Evolutionary conservation across 208 protist species (phyloP), one percentile per base, ranked within the genome.

Genomic region (Strigomonas culicis): DNA sequence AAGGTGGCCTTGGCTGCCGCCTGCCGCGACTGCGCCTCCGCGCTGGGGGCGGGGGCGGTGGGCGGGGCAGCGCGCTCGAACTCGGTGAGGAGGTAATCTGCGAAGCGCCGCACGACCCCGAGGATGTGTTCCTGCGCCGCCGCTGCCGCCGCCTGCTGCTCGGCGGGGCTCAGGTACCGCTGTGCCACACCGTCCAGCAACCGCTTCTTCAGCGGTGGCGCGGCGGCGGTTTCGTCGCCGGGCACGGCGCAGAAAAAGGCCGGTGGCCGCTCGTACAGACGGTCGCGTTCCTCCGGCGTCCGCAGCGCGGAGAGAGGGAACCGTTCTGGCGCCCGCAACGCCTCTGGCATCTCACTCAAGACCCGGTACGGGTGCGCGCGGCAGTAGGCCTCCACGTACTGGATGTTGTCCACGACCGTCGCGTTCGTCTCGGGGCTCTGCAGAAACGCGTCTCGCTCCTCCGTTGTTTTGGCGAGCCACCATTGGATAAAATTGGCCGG

Each of bases 401-500:
- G 43, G 57, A 92, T 80, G 67, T 88, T 90, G 36, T 79, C 57
- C n/a, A 70, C 60, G 39, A 77, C 79, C 4, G 53, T 73, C 3
- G 64, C 59, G 1, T 84, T 80, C 7, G 74, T 82, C 31, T 72
- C 74, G 8, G 71, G 70, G 64, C 70, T 72, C 17, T 71, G 51
- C n/a, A 87, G 46, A 66, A 92, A 86, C 19, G 59, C 75, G 43
- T 70, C 61, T 8, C 88, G 77, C 22, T 88, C 75, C 50, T 85
- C 80, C 15, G 74, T 53, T 10, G 72, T 71, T 59, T 90, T 91
- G 61, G 60, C 60, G 58, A 91, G 75, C 85, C 88, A 94, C 77
- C 82, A 86, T 47, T 80, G 63, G 30, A 92, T 78, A 22, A 77
- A 19, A 32, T 6, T 27, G 2, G 31, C n/a, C 3, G 55, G 55